Percentiles rank a stretch among this genome's conserved stretches.
phyloP scores from a whole-genome alignment of 2,329 filamentous ascomycete species.

The Fonsecaea nubica region DNA sequence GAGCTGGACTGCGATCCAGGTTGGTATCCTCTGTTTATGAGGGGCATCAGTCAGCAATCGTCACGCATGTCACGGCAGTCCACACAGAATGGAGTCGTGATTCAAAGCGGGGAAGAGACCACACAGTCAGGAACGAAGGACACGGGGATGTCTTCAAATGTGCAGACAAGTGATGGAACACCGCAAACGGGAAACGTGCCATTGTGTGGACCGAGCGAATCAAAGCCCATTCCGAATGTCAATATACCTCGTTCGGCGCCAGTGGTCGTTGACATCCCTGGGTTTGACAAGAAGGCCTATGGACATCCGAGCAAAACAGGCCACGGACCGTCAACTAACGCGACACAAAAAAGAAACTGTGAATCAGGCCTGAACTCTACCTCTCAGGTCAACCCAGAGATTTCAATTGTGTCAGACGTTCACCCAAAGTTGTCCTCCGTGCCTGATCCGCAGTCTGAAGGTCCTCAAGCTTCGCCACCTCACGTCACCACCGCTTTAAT shows the following conservation, averaged over 20 bases:
- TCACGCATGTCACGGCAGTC: background rate
- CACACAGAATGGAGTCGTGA: background rate
- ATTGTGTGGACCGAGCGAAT: background rate
- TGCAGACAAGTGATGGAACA: background rate
- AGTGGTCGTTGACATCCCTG: background rate
- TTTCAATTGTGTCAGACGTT: background rate
- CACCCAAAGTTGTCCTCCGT: background rate
- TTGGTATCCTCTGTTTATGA: slow-evolving; percentile 6
- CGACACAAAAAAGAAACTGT: background rate
- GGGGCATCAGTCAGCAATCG: slow-evolving; percentile 2
- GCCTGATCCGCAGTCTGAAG: background rate
- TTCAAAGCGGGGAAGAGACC: background rate
- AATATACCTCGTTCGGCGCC: background rate
- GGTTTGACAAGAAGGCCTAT: slow-evolving; percentile 21
- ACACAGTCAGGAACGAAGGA: background rate
- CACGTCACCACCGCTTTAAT: background rate
- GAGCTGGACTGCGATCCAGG: background rate
- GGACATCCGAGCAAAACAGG: slow-evolving; percentile 15
- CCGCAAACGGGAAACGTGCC: background rate
- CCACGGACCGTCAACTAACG: background rate
- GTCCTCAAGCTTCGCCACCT: slow-evolving; percentile 1
- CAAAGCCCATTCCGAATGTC: background rate
- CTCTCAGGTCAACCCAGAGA: background rate
- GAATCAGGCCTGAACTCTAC: background rate
- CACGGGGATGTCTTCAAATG: background rate